Evolutionary conservation across 2,329 filamentous ascomycete genomes (phyloP).

Genomic region (Helotiales sp.): DNA sequence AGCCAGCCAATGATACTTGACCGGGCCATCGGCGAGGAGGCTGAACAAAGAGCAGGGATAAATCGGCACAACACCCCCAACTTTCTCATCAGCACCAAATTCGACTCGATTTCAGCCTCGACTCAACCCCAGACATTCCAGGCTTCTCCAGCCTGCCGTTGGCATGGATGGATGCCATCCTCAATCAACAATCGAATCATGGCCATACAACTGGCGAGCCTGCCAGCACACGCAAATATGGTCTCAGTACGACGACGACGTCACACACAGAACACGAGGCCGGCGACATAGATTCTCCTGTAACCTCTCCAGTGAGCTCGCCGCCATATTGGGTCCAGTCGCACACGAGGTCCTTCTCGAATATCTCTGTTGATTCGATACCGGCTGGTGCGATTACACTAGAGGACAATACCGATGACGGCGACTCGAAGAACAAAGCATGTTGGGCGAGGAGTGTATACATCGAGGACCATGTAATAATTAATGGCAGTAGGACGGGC

Average conservation of each 20-base stretch:
- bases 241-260: conserved; percentile 21
- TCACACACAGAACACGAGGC: conserved; percentile 13
- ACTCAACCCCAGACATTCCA: conserved; percentile 11
- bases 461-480: conserved; percentile 60
- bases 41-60: conserved; percentile 11
- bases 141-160: conserved; percentile 21
- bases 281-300: conserved; percentile 25
- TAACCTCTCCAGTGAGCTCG: conserved; percentile 41
- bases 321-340: conserved; percentile 49
- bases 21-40: background rate
- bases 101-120: background rate
- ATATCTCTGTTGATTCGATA: conserved; percentile 54
- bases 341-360: conserved; percentile 46
- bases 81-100: conserved; percentile 29
- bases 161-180: conserved; percentile 23
- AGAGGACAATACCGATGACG: conserved; percentile 58
- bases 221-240: conserved; percentile 16
- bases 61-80: background rate
- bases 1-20: background rate
- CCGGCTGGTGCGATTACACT: conserved; percentile 61
- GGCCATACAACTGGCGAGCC: conserved; percentile 19
- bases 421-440: conserved; percentile 58
- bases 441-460: conserved; percentile 70
- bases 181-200: conserved; percentile 20
- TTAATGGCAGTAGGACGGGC: conserved; percentile 45